A percentile compares a stretch with the other conserved stretches of the same genome.
Evolutionary conservation across 345 rosid genomes (phyloP).

Genomic region (Eucalyptus regnans): DNA sequence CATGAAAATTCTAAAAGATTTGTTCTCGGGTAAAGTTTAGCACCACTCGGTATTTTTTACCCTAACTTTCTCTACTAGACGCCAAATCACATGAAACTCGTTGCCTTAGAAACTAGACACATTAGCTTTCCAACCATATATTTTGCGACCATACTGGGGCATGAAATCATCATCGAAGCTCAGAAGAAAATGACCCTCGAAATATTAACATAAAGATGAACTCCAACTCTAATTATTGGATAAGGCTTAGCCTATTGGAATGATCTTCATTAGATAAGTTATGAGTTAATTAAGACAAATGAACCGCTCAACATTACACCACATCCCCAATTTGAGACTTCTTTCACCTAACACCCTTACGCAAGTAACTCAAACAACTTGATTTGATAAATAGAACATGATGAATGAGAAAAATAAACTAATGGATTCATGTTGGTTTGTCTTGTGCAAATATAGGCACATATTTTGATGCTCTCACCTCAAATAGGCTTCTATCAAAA

Average conservation of each 20-base stretch:
- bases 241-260: not conserved
- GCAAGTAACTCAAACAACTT: not conserved
- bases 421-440: not conserved
- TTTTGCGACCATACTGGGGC: not conserved
- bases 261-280: not conserved
- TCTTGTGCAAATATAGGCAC: not conserved
- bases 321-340: not conserved
- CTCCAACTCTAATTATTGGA: not conserved
- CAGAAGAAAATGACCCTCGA: not conserved
- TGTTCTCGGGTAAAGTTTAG: not conserved
- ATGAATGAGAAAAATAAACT: not conserved
- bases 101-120: not conserved
- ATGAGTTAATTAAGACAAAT: not conserved
- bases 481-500: not conserved
- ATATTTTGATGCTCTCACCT: constrained; percentile 1
- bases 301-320: not conserved
- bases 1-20: not conserved
- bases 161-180: not conserved
- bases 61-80: not conserved
- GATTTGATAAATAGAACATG: not conserved
- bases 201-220: not conserved
- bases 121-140: not conserved
- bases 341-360: not conserved
- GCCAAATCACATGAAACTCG: not conserved
- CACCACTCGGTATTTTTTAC: not conserved